A percentile compares a stretch with the other conserved stretches of the same genome.
Evolutionary conservation across 208 protist genomes (phyloP).

Genomic region (Crithidia expoeki): DNA sequence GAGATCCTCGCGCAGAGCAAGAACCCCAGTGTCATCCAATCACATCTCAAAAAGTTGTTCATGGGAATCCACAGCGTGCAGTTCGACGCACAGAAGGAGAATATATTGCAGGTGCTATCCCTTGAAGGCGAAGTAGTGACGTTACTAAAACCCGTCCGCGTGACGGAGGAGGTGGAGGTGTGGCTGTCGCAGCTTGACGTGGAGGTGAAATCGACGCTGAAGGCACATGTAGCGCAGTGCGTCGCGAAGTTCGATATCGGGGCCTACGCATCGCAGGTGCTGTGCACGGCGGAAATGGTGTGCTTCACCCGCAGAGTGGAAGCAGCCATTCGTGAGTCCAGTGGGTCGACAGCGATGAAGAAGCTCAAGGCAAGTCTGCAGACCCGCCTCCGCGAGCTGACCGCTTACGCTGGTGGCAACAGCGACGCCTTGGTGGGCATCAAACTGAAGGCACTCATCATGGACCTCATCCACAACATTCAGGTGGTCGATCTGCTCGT

Average conservation of each 20-base stretch:
- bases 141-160: constrained; percentile 88
- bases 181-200: constrained; percentile 95
- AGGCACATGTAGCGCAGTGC: constrained; percentile 80
- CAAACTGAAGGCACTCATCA: constrained; percentile 97
- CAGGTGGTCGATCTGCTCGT: constrained; percentile 95
- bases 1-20: constrained; percentile 97
- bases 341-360: constrained; percentile 64
- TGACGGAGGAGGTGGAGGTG: constrained; percentile 95
- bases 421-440: constrained; percentile 88
- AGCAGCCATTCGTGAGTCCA: constrained; percentile 81
- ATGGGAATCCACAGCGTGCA: constrained; percentile 96
- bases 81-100: constrained; percentile 89
- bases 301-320: constrained; percentile 93
- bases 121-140: constrained; percentile 94
- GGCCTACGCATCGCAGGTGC: constrained; percentile 94
- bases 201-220: constrained; percentile 94
- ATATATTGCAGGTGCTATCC: constrained; percentile 92
- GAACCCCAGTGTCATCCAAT: constrained; percentile 96
- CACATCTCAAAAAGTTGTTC: constrained; percentile 98
- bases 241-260: constrained; percentile 88
- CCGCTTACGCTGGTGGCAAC: constrained; percentile 80
- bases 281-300: constrained; percentile 95
- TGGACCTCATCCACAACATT: constrained; percentile 99
- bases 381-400: constrained; percentile 80
- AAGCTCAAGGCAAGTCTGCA: constrained; percentile 82